Evolutionary conservation across 768 basidiomycete species (phyloP), one percentile per base, ranked within the genome.

Genomic region (Rhizopogon salebrosus): DNA sequence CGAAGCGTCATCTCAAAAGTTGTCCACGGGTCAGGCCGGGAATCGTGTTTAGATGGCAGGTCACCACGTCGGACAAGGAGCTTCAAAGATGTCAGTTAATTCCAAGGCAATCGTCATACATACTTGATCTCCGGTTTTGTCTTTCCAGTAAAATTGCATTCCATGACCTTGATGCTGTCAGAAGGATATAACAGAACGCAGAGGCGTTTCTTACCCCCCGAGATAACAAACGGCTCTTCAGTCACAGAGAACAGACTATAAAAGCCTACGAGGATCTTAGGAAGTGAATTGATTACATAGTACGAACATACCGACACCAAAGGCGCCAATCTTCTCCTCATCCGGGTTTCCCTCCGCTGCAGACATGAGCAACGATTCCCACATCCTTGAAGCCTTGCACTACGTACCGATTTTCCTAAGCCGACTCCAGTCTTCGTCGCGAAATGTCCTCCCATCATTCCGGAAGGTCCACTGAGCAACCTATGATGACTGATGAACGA

Each of bases 121-220:
- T 57, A 86, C 85, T 74, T 94, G 92, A 62, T 94, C 92, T 61
- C 89, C 45, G 20, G 31, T 91, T 60, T 87, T 88, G 62, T 89
- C 90, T 64, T 92, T 94, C 92, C 92, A 98, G 65, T 95, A 90
- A 66, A 97, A 98, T 0, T 85, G 87, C 93, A 95, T 95, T 83
- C 92, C 93, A 63, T 89, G 81, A 29, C 83, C 92, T 80, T 64
- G 55, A 45, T 57, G 23, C 37, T 55, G 27, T 10, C 50, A 66
- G 53, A 70, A 24, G 71, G 53, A 1, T 35, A 16, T 8, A 34
- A 60, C 48, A 60, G 40, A 18, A 31, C 6, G 4, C 26, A 11
- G 39, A 27, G 3, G 11, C 8, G 10, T 42, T 13, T 50, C 65
- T 48, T 64, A 86, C 87, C 81, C 72, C 89, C 89, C 16, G 89